Evolutionary conservation across 2,329 filamentous ascomycete species (phyloP), one percentile per base, ranked within the genome.

Genomic region (Ceratocystis cacaofunesta): DNA sequence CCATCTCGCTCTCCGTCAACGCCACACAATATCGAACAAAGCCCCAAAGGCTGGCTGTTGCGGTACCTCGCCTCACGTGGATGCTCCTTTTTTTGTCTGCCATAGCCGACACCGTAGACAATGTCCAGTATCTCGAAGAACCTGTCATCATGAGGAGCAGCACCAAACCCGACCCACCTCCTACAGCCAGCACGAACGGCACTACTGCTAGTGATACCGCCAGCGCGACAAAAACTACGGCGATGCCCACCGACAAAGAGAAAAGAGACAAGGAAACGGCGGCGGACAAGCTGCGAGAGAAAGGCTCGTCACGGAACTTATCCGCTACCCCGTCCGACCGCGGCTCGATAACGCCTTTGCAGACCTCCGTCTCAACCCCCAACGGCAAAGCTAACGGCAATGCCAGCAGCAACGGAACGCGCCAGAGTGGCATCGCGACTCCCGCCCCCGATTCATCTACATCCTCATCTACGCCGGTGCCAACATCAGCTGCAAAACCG

Each of bases 401-500:
- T 12, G 8, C 32, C 10, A 36, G 10, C 32, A 36, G 32, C 32
- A 36, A 75, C 68, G 69, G 22, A 22, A 22, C 22, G 22, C 22
- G 22, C 22, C 22, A 22, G 22, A 22, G 22, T 22, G 22, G 22
- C 22, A 22, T 22, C 22, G 22, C 22, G 22, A 22, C 22, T 22
- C 22, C 78, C 32, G 78, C 78, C 5, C 55, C 41, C 52, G 63
- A 64, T 17, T 72, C 70, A 25, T 84, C 88, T 71, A 81, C 84
- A 36, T 36, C 32, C 10, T 36, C 32, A 12, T 36, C 32, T 36
- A 36, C 32, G 10, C 32, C 32, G 1, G 32, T 36, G 32, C 10
- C 10, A 36, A 36, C 32, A 12, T 2, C 32, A 36, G 8, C 32
- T 50, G 83, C 87, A 58, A 68, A 89, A 75, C 78, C 88, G 66